Percentiles rank a stretch among this genome's conserved stretches.
phyloP scores from a whole-genome alignment of 1,284 basidiomycete species.

The Ustilago trichophora region DNA sequence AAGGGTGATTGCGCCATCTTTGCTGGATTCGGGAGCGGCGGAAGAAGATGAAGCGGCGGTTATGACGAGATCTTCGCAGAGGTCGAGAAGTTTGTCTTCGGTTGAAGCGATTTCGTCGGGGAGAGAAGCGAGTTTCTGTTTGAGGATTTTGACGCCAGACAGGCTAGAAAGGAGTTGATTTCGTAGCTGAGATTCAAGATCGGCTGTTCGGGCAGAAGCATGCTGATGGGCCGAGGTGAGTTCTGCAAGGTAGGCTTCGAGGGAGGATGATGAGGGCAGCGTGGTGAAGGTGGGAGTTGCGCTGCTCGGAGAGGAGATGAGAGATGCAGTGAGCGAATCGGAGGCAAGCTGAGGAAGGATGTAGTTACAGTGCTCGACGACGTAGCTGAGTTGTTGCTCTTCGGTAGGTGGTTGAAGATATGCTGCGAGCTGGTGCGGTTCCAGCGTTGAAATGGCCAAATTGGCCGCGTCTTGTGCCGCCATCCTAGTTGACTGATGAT shows the following conservation, averaged over 20 bases:
- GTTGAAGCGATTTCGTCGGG: conserved; percentile 37
- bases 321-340: conserved; percentile 19
- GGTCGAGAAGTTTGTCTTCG: conserved; percentile 45
- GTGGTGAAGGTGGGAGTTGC: conserved; percentile 9
- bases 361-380: conserved; percentile 42
- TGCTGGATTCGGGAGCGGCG: conserved; percentile 11
- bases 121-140: conserved; percentile 18
- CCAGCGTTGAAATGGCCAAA: not conserved
- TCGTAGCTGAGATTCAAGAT: conserved; percentile 31
- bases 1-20: conserved; percentile 12
- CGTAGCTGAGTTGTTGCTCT: conserved; percentile 16
- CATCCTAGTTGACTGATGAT: conserved; percentile 1
- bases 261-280: conserved; percentile 25
- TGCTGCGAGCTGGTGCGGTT: conserved; percentile 31
- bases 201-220: conserved; percentile 5
- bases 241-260: conserved; percentile 27
- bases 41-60: not conserved
- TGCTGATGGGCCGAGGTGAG: conserved; percentile 22
- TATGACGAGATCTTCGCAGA: conserved; percentile 40
- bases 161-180: conserved; percentile 30
- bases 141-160: conserved; percentile 25
- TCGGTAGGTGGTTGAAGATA: conserved; percentile 19
- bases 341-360: conserved; percentile 36
- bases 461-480: not conserved
- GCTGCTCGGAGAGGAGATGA: not conserved